Percentiles rank a stretch among this genome's conserved stretches.
Conservation (phyloP, 1,284 basidiomycete genomes). For the Ustilago vetiveriae region DNA sequence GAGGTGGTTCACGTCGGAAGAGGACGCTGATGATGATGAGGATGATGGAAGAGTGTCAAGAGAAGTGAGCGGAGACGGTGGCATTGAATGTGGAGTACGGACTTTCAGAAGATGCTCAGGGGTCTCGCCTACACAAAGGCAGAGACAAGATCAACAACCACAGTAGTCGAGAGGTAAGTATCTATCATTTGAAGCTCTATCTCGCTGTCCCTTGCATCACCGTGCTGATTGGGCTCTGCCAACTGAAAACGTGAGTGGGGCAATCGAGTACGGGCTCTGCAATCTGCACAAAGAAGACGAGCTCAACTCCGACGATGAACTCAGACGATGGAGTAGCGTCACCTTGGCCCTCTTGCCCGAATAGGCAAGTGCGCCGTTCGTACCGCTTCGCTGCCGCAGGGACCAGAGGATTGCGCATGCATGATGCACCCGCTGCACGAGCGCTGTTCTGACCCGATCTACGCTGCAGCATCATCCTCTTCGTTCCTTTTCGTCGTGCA, state of each 20-base stretch:
- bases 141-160: not conserved
- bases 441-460: conserved; percentile 30
- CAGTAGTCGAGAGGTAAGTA: not conserved
- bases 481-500: too few relatives aligned
- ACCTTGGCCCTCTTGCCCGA: conserved; percentile 8
- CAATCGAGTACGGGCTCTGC: too few relatives aligned
- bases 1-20: not conserved
- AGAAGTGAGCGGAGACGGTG: not conserved
- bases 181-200: conserved; percentile 18
- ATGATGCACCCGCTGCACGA: conserved; percentile 19
- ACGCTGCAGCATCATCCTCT: conserved; percentile 40
- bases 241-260: too few relatives aligned
- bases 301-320: conserved; percentile 8
- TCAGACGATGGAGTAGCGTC: conserved; percentile 21
- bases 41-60: not conserved
- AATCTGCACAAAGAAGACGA: too few relatives aligned
- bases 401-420: conserved; percentile 15
- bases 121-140: conserved; percentile 1
- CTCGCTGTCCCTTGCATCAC: not conserved
- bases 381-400: conserved; percentile 2
- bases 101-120: too few relatives aligned
- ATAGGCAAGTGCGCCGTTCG: conserved; percentile 25
- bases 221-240: not conserved
- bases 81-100: not conserved
- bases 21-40: too few relatives aligned